These are phyloP conservation scores for Diaporthe citri DNA, from an alignment of 2,329 filamentous ascomycete species.

Conservation along the genomic window DNA sequence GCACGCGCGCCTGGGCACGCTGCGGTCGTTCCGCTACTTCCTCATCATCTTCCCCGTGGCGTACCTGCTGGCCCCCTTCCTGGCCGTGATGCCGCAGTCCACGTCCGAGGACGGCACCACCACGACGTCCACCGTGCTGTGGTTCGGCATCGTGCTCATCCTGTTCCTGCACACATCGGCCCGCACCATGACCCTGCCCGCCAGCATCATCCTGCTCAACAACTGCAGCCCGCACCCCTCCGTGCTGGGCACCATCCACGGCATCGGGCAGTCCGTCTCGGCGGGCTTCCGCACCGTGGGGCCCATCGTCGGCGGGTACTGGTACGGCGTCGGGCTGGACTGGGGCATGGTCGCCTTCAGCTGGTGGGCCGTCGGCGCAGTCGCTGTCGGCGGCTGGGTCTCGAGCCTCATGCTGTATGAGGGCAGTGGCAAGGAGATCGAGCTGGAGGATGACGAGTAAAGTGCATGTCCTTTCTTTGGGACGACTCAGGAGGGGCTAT, in stretches of 20 bases:
- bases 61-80: conserved; percentile 76
- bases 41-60: conserved; percentile 76
- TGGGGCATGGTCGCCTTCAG: conserved; percentile 60
- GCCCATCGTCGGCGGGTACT: conserved; percentile 62
- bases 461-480: background rate
- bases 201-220: conserved; percentile 70
- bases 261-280: conserved; percentile 64
- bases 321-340: conserved; percentile 60
- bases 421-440: conserved; percentile 72
- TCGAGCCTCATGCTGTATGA: conserved; percentile 74
- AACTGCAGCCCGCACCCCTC: conserved; percentile 71
- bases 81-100: conserved; percentile 69
- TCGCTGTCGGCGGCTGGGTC: conserved; percentile 68
- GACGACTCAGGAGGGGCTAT: background rate
- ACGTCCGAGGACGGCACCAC: conserved; percentile 34
- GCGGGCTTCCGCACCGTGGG: conserved; percentile 64
- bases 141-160: conserved; percentile 72
- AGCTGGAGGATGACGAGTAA: conserved; percentile 60
- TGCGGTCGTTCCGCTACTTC: conserved; percentile 75
- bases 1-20: conserved; percentile 73
- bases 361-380: conserved; percentile 62
- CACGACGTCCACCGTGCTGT: conserved; percentile 48
- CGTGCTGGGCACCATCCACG: conserved; percentile 70
- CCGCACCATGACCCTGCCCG: conserved; percentile 75
- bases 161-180: conserved; percentile 78